Conservation (phyloP, 495 filamentous ascomycete genomes). For the Annulohypoxylon nitens region DNA sequence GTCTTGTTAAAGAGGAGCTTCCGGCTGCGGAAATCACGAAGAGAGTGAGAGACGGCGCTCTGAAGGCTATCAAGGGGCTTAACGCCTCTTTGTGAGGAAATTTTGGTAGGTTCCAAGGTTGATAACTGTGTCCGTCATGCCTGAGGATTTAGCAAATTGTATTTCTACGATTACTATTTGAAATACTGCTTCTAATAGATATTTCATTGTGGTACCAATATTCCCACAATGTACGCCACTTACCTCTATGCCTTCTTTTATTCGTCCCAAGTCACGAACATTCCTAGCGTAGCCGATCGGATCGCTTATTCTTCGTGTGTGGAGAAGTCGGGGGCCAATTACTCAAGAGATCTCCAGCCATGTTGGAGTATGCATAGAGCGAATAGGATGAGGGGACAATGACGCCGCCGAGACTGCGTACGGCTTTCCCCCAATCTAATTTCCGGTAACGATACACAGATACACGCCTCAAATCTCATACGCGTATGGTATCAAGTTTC, state of each 20-base stretch:
- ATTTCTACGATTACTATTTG: neutral
- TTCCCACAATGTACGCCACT: neutral
- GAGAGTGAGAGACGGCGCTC: conserved; percentile 75
- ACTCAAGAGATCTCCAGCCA: neutral
- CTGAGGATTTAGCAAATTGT: neutral
- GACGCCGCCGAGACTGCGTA: neutral
- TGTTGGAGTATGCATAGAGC: neutral
- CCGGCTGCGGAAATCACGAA: conserved; percentile 79
- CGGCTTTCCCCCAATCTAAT: neutral
- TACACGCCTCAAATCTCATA: neutral
- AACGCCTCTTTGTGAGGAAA: conserved; percentile 26
- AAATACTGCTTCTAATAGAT: neutral
- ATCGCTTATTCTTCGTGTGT: neutral
- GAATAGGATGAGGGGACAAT: neutral
- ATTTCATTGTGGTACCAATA: neutral
- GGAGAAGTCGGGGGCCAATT: neutral
- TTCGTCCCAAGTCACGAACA: neutral
- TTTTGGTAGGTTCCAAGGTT: neutral
- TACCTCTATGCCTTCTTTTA: neutral
- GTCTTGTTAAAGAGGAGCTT: conserved; percentile 72
- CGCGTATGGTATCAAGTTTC: neutral
- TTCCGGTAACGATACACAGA: neutral
- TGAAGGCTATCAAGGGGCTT: conserved; percentile 58
- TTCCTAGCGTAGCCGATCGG: conserved; percentile 13
- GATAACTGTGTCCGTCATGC: neutral